phyloP scores from a whole-genome alignment of 208 protist genomes.

The Leishmania aethiopica region DNA sequence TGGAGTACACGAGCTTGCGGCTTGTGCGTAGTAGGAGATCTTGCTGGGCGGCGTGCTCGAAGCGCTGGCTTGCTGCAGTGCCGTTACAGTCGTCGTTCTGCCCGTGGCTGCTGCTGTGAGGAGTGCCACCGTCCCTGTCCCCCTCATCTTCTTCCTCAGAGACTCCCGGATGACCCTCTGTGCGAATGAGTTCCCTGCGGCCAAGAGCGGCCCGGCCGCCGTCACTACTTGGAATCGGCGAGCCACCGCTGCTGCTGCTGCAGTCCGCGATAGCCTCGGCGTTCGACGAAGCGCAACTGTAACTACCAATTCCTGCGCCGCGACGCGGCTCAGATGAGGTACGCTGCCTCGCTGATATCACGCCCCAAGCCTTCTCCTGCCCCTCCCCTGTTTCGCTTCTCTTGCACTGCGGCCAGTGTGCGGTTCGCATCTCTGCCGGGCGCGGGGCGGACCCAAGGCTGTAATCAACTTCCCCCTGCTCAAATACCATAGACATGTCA shows the following conservation, averaged over 20 bases:
- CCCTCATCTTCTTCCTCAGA: not conserved
- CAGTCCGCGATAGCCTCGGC: not conserved
- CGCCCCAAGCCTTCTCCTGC: too few relatives aligned
- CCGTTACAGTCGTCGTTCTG: not conserved
- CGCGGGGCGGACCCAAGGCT: not conserved
- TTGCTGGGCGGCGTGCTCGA: not conserved
- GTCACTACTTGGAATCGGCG: not conserved
- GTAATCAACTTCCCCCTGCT: not conserved
- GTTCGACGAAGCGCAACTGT: not conserved
- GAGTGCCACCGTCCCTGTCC: not conserved
- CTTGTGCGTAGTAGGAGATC: slow-evolving; percentile 7
- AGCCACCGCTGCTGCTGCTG: not conserved
- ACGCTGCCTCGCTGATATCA: not conserved
- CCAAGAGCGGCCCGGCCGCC: not conserved
- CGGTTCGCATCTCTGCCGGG: not conserved
- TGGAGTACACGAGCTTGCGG: slow-evolving; percentile 17
- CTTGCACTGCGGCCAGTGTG: not conserved
- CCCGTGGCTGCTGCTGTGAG: not conserved
- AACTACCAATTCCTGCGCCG: not conserved
- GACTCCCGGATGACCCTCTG: not conserved
- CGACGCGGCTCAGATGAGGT: not conserved
- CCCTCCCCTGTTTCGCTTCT: not conserved
- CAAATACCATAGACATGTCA: not conserved
- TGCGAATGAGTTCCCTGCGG: not conserved
- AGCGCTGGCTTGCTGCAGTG: not conserved